Percentiles rank a stretch among this genome's conserved stretches.
These are phyloP conservation scores for Kurtzmaniella natalensis DNA, from an alignment of 1,139 yeast species.

Conservation along the genomic window DNA sequence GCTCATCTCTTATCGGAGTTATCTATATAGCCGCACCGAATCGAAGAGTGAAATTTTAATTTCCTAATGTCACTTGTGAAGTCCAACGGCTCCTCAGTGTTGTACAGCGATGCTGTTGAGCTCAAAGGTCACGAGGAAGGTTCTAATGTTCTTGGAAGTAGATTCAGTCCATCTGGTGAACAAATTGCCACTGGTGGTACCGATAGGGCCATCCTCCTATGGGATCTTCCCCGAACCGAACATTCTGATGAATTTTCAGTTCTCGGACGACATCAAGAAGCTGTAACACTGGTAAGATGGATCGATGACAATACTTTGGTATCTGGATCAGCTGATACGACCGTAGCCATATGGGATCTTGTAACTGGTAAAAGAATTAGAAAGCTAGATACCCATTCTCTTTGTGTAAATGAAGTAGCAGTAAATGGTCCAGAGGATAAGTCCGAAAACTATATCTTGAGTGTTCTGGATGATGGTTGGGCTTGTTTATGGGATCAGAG, in stretches of 20 bases:
- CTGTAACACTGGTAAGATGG: conserved; percentile 52
- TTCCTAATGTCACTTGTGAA: conserved; percentile 1
- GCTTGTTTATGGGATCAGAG: conserved; percentile 63
- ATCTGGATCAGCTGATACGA: conserved; percentile 49
- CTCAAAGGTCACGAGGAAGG: conserved; percentile 49
- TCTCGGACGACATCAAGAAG: conserved; percentile 48
- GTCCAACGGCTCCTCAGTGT: conserved; percentile 2
- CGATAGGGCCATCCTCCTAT: conserved; percentile 43
- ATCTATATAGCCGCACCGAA: no score
- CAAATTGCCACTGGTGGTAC: conserved; percentile 50
- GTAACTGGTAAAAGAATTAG: conserved; percentile 51
- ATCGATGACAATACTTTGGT: conserved; percentile 30
- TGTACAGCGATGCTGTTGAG: conserved; percentile 17
- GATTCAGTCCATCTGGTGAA: conserved; percentile 40
- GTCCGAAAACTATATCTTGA: conserved; percentile 29
- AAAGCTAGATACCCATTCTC: conserved; percentile 48
- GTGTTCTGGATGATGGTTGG: conserved; percentile 67
- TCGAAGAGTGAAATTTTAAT: no score
- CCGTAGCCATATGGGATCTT: conserved; percentile 53
- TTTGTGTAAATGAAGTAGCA: conserved; percentile 54
- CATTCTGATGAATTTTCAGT: conserved; percentile 23
- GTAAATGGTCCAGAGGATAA: conserved; percentile 12
- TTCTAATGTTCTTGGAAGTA: conserved; percentile 31
- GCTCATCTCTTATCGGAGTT: no score
- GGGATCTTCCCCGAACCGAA: conserved; percentile 36